Conservation (phyloP, 2,329 filamentous ascomycete genomes). For the Achaetomium macrosporum region DNA sequence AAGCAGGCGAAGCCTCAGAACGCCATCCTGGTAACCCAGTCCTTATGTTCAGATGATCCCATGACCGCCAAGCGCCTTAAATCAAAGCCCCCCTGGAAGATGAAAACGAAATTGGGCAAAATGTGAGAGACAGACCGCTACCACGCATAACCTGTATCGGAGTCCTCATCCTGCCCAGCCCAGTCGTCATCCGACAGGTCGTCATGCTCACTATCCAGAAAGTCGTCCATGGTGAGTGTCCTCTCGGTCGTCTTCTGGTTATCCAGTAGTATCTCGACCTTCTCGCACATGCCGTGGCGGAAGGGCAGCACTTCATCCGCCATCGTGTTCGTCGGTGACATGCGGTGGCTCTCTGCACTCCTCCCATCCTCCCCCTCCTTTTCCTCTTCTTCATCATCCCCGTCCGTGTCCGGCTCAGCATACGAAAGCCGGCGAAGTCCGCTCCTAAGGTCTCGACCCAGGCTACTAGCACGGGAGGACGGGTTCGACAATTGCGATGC, state of each 20-base stretch:
- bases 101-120: not conserved
- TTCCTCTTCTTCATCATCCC: slow-evolving; percentile 31
- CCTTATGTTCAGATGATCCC: too few relatives aligned
- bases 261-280: slow-evolving; percentile 67
- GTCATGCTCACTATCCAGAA: slow-evolving; percentile 49
- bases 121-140: not conserved
- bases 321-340: slow-evolving; percentile 11
- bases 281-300: slow-evolving; percentile 61
- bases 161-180: slow-evolving; percentile 30
- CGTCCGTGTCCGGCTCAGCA: slow-evolving; percentile 43
- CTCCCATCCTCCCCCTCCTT: slow-evolving; percentile 13
- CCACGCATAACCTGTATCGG: slow-evolving; percentile 23
- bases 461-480: slow-evolving; percentile 29
- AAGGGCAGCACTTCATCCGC: slow-evolving; percentile 12
- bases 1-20: too few relatives aligned
- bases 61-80: not conserved
- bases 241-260: slow-evolving; percentile 67
- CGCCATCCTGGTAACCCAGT: too few relatives aligned
- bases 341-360: not conserved
- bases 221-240: slow-evolving; percentile 66
- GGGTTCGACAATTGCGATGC: slow-evolving; percentile 35
- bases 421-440: slow-evolving; percentile 30
- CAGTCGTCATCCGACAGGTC: slow-evolving; percentile 52
- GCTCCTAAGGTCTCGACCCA: slow-evolving; percentile 22
- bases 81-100: not conserved